Evolutionary conservation across 192 early-diverging fungal genomes (phyloP), one percentile per base, ranked within the genome.

Genomic region (Chytriomyces confervae): DNA sequence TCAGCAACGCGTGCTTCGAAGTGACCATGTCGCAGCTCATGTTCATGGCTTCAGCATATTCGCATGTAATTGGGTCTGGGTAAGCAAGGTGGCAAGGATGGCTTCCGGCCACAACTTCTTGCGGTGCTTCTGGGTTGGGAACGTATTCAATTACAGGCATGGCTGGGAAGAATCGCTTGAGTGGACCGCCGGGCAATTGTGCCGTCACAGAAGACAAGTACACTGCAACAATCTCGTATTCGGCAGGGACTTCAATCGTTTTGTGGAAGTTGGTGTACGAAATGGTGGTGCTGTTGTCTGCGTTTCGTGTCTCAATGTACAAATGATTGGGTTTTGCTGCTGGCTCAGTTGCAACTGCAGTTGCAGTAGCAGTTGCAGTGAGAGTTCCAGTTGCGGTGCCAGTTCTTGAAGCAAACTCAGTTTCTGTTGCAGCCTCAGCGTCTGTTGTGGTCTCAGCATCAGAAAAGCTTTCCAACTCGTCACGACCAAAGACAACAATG

Each of bases 221-320:
- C 24, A 74, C 72, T 5, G n/a, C 72, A 5, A 44, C 61, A 49
- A 74, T 45, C 8, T 29, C 8, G 60, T 62, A 62, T 10, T 45
- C 61, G 23, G 72, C 53, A 46, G 72, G 60, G 27, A 70, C 69
- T 23, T 50, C 69, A 29, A 70, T 70, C 49, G 49, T 70, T 43
- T 16, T 27, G 69, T 70, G 50, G 7, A 16, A 13, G 51, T 44
- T 29, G 11, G 69, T 53, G 50, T 24, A 70, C n/a, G 7, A n/a
- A 45, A 70, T 29, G 20, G 45, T 53, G 50, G 18, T 70, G 27
- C 24, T 70, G 6, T 50, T 18, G 16, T 64, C 62, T 11, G 27
- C 27, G 62, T 29, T 29, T 11, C n/a, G 10, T 18, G 27, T 18
- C 27, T 18, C 10, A 10, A 23, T 3, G 62, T 23, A 64, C 27